These are phyloP conservation scores for Exophiala alcalophila DNA, from an alignment of 2,329 filamentous ascomycete species.

Conservation along the genomic window DNA sequence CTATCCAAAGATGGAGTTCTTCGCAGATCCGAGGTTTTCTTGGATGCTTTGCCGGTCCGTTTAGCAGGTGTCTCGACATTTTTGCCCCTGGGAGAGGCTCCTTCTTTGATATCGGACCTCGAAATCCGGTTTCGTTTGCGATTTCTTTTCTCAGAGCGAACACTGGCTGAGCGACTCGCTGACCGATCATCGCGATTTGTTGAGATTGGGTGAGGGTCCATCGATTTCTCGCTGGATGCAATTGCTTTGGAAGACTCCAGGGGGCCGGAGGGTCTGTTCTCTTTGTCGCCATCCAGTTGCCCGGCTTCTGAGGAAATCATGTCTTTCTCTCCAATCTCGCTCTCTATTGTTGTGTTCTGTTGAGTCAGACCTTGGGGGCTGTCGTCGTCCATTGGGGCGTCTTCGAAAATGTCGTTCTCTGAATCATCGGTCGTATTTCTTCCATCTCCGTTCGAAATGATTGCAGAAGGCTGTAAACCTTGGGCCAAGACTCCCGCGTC, in stretches of 20 bases:
- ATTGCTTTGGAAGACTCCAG: too few relatives aligned
- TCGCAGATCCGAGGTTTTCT: constrained; percentile 1
- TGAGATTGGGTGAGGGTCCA: too few relatives aligned
- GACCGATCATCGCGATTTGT: too few relatives aligned
- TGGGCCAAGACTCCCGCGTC: constrained; percentile 3
- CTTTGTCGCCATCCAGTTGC: constrained; percentile 5
- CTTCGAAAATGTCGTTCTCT: constrained; percentile 14
- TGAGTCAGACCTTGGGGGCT: not conserved
- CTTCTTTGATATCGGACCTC: too few relatives aligned
- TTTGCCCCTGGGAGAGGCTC: too few relatives aligned
- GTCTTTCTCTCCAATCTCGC: too few relatives aligned
- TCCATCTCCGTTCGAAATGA: not conserved
- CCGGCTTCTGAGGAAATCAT: not conserved
- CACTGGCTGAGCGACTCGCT: too few relatives aligned
- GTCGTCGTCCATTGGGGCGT: constrained; percentile 5
- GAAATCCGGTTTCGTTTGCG: too few relatives aligned
- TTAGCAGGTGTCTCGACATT: not conserved
- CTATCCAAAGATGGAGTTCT: constrained; percentile 19
- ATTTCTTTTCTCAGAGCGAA: too few relatives aligned
- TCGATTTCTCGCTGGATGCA: too few relatives aligned
- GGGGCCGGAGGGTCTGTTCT: constrained; percentile 5
- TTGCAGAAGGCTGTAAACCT: not conserved
- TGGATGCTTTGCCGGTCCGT: not conserved
- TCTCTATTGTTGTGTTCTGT: not conserved
- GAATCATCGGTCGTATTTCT: not conserved